Percentiles rank a stretch among this genome's conserved stretches.
Conservation (phyloP, 352 stramenopile species). For the Pythium myriotylum region DNA sequence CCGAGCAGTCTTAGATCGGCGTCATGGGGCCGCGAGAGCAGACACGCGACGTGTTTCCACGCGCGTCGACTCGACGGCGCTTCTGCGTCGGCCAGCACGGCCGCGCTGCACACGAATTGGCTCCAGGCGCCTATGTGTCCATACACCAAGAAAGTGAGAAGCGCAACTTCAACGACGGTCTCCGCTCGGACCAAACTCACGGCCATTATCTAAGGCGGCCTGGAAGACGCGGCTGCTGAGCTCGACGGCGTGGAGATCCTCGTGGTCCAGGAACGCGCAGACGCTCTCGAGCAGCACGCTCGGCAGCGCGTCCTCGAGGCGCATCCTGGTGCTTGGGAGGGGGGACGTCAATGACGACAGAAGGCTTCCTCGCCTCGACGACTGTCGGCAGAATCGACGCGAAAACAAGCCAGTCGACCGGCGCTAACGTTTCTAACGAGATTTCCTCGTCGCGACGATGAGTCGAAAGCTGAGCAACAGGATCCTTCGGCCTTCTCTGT, state of each 20-base stretch:
- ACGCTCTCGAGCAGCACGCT: conserved; percentile 1
- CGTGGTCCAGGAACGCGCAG: not conserved
- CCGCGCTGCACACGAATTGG: not conserved
- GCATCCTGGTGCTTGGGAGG: too few relatives aligned
- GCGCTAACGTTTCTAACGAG: conserved; percentile 1
- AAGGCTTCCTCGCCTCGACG: too few relatives aligned
- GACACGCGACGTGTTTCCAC: not conserved
- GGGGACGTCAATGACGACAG: too few relatives aligned
- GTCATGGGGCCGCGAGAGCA: not conserved
- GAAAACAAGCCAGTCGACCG: not conserved
- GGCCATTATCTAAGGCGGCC: not conserved
- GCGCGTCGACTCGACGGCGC: not conserved
- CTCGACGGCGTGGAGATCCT: conserved; percentile 5
- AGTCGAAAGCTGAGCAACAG: not conserved
- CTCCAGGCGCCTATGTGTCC: not conserved
- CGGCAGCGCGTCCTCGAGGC: not conserved
- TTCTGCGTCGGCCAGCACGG: not conserved
- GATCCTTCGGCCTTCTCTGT: too few relatives aligned
- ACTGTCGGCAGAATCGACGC: not conserved
- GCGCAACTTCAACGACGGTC: too few relatives aligned
- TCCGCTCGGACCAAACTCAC: not conserved
- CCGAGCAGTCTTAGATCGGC: not conserved
- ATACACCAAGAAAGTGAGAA: not conserved
- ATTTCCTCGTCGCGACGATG: not conserved
- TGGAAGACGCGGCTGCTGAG: not conserved